phyloP scores from a whole-genome alignment of 768 basidiomycete species.

The Rhodotorula diobovata region DNA sequence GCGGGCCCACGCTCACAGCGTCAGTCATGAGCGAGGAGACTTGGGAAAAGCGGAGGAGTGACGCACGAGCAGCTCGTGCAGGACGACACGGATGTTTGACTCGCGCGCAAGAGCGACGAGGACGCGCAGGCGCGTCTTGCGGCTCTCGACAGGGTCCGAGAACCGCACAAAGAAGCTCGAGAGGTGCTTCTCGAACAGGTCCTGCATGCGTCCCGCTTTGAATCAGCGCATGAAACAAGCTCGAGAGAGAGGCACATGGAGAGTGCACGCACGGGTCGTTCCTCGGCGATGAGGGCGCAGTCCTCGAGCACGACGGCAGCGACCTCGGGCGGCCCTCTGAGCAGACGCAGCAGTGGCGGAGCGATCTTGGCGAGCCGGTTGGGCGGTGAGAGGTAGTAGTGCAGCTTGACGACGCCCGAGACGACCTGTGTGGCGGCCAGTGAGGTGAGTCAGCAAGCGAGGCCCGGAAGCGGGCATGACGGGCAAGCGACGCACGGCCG shows the following conservation, averaged over 20 bases:
- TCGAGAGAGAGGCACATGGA: background rate
- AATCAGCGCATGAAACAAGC: too few species aligned
- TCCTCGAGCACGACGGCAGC: constrained; percentile 71
- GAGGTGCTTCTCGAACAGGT: constrained; percentile 62
- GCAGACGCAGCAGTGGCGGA: constrained; percentile 67
- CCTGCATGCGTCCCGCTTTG: constrained; percentile 1
- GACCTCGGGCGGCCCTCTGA: constrained; percentile 60
- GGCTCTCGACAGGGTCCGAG: constrained; percentile 62
- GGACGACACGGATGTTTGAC: constrained; percentile 65
- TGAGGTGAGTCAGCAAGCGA: background rate
- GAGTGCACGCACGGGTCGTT: constrained; percentile 49
- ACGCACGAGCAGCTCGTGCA: constrained; percentile 80
- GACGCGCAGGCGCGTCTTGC: constrained; percentile 69
- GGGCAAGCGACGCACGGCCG: constrained; percentile 60
- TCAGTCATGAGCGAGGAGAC: background rate
- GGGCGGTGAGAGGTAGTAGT: constrained; percentile 67
- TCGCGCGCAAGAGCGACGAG: constrained; percentile 62
- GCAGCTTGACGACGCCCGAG: constrained; percentile 64
- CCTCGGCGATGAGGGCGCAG: constrained; percentile 60
- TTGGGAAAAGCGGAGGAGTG: too few species aligned
- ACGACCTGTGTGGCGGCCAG: constrained; percentile 59
- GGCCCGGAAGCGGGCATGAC: background rate
- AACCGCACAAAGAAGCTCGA: constrained; percentile 63
- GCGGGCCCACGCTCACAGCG: background rate
- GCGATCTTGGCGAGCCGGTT: constrained; percentile 59